Percentiles rank a stretch among this genome's conserved stretches.
phyloP scores from a whole-genome alignment of 2,329 filamentous ascomycete species.

The Myriosclerotinia scirpicola region DNA sequence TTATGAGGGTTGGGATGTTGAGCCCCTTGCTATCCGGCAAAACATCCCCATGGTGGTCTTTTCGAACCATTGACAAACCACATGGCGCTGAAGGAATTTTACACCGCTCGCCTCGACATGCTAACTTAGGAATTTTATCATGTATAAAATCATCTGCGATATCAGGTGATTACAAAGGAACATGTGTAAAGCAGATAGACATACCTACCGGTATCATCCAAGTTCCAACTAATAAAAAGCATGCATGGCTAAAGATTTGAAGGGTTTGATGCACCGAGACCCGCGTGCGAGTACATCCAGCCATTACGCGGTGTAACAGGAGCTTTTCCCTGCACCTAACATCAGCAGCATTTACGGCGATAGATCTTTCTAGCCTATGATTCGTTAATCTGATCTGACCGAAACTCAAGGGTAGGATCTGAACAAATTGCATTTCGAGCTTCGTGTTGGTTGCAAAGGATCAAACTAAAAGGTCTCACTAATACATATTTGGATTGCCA shows the following conservation, averaged over 20 bases:
- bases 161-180: conserved; percentile 18
- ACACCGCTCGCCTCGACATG: conserved; percentile 20
- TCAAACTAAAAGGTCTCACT: conserved; percentile 22
- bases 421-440: conserved; percentile 19
- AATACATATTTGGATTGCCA: conserved; percentile 9
- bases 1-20: conserved; percentile 9
- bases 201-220: not conserved
- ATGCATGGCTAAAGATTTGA: not conserved
- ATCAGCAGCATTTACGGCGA: conserved; percentile 8
- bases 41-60: not conserved
- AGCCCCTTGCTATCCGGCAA: conserved; percentile 19
- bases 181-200: not conserved
- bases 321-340: conserved; percentile 14
- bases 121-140: not conserved
- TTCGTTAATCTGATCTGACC: conserved; percentile 20
- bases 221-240: not conserved
- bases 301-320: conserved; percentile 18
- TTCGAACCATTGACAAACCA: not conserved
- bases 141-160: not conserved
- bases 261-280: conserved; percentile 14
- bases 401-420: conserved; percentile 8
- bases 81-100: conserved; percentile 14
- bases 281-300: not conserved
- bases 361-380: not conserved
- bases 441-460: conserved; percentile 3